These are phyloP conservation scores for Isabelozyma pseudorhagii DNA, from an alignment of 805 yeast genomes.

Conservation along the genomic window DNA sequence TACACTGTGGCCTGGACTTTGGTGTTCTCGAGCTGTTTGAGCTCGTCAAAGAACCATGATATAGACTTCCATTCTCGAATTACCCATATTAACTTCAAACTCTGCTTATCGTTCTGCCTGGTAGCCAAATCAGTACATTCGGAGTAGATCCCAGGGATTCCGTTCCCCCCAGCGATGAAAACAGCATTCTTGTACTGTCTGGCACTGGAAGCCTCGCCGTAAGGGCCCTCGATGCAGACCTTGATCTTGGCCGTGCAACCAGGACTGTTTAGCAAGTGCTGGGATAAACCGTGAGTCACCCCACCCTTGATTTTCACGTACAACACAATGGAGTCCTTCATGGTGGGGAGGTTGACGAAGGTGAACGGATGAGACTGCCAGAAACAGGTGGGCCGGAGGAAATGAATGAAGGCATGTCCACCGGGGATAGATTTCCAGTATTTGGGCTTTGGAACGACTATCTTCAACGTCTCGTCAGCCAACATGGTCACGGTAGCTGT, in stretches of 20 bases:
- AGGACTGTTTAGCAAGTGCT: constrained; percentile 24
- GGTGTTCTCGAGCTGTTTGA: constrained; percentile 9
- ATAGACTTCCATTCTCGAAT: constrained; percentile 47
- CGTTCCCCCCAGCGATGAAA: constrained; percentile 63
- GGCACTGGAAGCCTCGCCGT: constrained; percentile 51
- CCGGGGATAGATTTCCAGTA: constrained; percentile 23
- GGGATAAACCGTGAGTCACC: constrained; percentile 28
- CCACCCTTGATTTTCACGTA: constrained; percentile 26
- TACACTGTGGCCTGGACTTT: constrained; percentile 12
- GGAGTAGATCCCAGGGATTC: constrained; percentile 55
- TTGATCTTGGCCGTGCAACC: constrained; percentile 33
- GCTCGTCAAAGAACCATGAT: constrained; percentile 40
- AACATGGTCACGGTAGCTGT: constrained; percentile 19
- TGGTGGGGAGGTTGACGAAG: constrained; percentile 13
- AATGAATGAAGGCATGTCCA: constrained; percentile 23
- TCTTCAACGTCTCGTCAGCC: constrained; percentile 22
- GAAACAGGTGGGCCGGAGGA: constrained; percentile 20
- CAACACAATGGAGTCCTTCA: constrained; percentile 14
- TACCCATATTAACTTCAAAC: constrained; percentile 53
- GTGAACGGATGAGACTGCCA: constrained; percentile 34
- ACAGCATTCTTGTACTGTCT: constrained; percentile 45
- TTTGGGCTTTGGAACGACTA: constrained; percentile 17
- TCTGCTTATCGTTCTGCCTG: constrained; percentile 3
- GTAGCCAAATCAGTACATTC: constrained; percentile 26
- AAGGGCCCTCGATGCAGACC: constrained; percentile 59